These are phyloP conservation scores for Elsinoe australis DNA, from an alignment of 2,329 filamentous ascomycete species.

Conservation along the genomic window DNA sequence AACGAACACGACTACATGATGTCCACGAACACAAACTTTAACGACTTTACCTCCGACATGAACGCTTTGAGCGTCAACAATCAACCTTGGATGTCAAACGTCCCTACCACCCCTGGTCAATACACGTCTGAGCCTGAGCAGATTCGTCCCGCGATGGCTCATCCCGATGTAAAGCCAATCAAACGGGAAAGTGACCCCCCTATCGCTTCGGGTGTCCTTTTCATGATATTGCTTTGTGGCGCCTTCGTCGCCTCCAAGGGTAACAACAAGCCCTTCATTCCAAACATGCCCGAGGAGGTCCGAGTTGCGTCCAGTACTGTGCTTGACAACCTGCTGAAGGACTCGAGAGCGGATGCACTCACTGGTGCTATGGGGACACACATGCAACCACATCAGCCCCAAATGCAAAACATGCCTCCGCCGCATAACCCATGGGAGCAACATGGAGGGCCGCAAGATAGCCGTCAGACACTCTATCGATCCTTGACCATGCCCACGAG, in stretches of 20 bases:
- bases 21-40: conserved; percentile 55
- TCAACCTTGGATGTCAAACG: conserved; percentile 69
- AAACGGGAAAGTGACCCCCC: conserved; percentile 40
- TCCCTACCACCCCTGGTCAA: conserved; percentile 24
- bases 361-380: neutral
- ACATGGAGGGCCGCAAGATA: conserved; percentile 8
- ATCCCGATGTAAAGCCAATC: conserved; percentile 25
- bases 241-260: conserved; percentile 90
- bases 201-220: conserved; percentile 73
- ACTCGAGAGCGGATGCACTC: conserved; percentile 52
- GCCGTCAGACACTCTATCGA: conserved; percentile 35
- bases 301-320: conserved; percentile 69
- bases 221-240: conserved; percentile 94
- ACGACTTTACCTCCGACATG: conserved; percentile 70
- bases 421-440: conserved; percentile 12
- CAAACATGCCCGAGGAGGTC: conserved; percentile 71
- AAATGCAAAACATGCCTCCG: conserved; percentile 1
- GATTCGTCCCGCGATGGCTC: conserved; percentile 22
- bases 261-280: conserved; percentile 55
- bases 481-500: conserved; percentile 56
- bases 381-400: conserved; percentile 6
- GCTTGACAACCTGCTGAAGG: conserved; percentile 73
- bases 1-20: conserved; percentile 36
- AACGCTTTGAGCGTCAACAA: conserved; percentile 74
- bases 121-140: conserved; percentile 28